Conservation (phyloP, 2,329 filamentous ascomycete genomes). For the Apiospora hydei region DNA sequence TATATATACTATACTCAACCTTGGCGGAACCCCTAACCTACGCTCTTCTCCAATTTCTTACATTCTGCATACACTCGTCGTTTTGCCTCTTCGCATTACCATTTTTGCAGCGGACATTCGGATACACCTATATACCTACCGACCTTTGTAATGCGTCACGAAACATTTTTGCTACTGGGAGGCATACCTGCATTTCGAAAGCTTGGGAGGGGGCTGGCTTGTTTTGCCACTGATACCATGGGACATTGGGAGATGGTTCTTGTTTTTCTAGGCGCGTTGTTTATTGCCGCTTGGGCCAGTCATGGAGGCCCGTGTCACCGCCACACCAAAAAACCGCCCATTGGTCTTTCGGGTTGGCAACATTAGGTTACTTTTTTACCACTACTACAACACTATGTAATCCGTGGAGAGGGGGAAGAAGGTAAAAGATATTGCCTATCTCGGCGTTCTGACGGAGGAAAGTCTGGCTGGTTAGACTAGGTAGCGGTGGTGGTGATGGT, state of each 20-base stretch:
- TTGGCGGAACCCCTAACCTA: constrained; percentile 12
- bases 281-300: neutral
- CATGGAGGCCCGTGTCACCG: neutral
- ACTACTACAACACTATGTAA: constrained; percentile 13
- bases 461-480: neutral
- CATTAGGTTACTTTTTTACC: neutral
- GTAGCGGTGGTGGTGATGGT: neutral
- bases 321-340: neutral
- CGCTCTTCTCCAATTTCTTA: constrained; percentile 14
- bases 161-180: constrained; percentile 22
- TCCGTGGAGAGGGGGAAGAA: neutral
- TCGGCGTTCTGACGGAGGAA: neutral
- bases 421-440: neutral
- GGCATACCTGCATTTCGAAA: constrained; percentile 21
- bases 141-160: constrained; percentile 28
- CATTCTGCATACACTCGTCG: constrained; percentile 23
- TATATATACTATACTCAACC: constrained; percentile 29
- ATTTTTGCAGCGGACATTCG: constrained; percentile 14
- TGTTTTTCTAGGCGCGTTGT: constrained; percentile 14
- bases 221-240: constrained; percentile 20
- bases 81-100: constrained; percentile 24
- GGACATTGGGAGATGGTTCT: neutral
- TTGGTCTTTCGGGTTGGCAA: neutral
- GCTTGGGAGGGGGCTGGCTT: neutral
- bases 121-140: constrained; percentile 27